Base-by-base conservation (phyloP, 106 monocot genomes). In the Phalaenopsis aphrodite region DNA sequence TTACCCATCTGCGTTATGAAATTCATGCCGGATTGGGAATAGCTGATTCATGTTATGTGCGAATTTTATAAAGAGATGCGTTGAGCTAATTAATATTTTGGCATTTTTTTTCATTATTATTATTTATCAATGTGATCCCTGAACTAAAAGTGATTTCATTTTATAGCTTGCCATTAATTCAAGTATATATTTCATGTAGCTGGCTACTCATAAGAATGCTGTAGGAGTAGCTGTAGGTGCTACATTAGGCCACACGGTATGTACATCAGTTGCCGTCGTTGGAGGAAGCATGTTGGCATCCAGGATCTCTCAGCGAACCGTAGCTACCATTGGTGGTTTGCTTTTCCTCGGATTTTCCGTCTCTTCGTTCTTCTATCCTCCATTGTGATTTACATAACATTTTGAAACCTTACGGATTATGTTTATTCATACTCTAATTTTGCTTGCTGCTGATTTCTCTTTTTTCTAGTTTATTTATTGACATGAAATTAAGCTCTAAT, bases 211-310 rank as follows among this genome's bases (percentile, higher is more conserved):
- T 79, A 95, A 95, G 81, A 95, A 95, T 65, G 95, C 95, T 8
- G 85, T 87, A 15, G 96, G 93, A 82, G 96, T 96, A 66, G 91
- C 93, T 8, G 83, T 90, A 1, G 93, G 93, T 42, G 96, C 91
- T 56, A 88, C 55, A 8, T 10, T 93, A 24, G 96, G 96, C 11
- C 93, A 93, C 85, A 91, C 90, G 30, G 78, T 93, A 45, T 96
- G 96, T 75, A 96, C 96, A 16, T 94, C 94, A 3, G 64, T 98
- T 55, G 97, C 97, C 2, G 97, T 98, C 58, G 78, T 98, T 16
- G 97, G 97, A n/a, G 97, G 97, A n/a, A 94, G 97, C 90, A 94
- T 98, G 92, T 76, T 98, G 79, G 97, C 97, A 8, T 90, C 97
- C 42, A 98, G 89, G 78, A 98, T 98, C 43, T 98, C 97, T 18